Evolutionary conservation across 441 rosid species (phyloP).

Genomic region (Syzygium syzygioides): DNA sequence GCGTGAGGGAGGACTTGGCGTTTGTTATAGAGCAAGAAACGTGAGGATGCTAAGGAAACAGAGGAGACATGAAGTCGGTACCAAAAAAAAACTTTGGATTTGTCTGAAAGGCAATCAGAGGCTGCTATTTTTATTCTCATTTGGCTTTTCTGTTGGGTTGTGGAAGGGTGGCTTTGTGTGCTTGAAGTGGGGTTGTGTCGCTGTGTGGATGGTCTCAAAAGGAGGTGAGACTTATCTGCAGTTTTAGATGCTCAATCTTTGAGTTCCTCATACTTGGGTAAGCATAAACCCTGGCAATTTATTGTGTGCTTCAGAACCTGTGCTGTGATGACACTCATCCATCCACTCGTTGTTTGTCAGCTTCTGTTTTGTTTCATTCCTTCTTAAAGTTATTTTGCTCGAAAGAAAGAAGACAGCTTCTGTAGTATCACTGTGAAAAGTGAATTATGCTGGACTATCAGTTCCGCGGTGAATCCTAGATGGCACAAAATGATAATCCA

Average conservation of each 20-base stretch:
- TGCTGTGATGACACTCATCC: background rate
- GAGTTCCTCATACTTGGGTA: background rate
- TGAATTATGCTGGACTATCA: background rate
- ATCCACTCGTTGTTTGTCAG: background rate
- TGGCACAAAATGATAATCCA: background rate
- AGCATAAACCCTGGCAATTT: background rate
- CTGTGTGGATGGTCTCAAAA: slow-evolving; percentile 5
- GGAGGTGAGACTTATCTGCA: background rate
- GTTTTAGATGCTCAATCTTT: background rate
- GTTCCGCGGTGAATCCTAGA: background rate
- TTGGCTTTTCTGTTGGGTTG: background rate
- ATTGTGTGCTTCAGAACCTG: background rate
- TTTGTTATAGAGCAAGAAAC: background rate
- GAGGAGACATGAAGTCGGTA: background rate
- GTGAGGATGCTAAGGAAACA: background rate
- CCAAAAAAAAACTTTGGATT: background rate
- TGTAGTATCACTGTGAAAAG: background rate
- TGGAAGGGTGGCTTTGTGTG: slow-evolving; percentile 1
- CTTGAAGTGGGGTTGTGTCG: background rate
- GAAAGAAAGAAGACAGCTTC: background rate
- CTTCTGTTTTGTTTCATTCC: background rate
- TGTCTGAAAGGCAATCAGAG: background rate
- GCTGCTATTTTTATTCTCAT: background rate
- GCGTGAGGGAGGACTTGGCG: background rate
- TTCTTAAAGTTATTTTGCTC: background rate